Base-by-base conservation (phyloP, 306 rosid genomes). In the Cicer judaicum region DNA sequence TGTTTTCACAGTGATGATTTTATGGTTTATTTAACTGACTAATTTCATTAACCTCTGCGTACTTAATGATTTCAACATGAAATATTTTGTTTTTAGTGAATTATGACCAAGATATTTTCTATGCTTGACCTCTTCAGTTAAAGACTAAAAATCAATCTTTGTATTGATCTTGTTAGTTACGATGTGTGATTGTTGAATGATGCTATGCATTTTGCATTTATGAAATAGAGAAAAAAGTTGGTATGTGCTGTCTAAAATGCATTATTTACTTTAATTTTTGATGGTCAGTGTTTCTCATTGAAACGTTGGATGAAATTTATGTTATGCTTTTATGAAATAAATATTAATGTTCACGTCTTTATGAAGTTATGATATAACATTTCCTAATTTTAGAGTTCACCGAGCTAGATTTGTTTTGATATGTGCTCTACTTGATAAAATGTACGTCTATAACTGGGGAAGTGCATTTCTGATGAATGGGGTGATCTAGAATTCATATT, bases 301-400 rank as follows among this genome's bases (percentile, higher is more conserved):
- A 7, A 47, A 65, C 67, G 70, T 47, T 55, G 16, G 36, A 41
- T 57, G 29, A 73, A 55, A 18, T 79, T 55, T 29, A 29, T 29
- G 19, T 56, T 46, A 6, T 39, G 61, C 48, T 47, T 42, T 48
- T 57, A 16, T 24, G 36, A 43, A 67, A 64, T 19, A 47, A 44
- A 15, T 74, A 41, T 64, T 1, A 41, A 24, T 46, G 21, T 65
- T 19, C 24, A 24, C 24, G n/a, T 68, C 49, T 57, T 54, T 64
- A 56, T 64, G 78, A 70, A 64, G 1, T 49, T 44, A 56, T 49
- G 44, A 50, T 40, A 50, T 68, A 16, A 66, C 41, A 44, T 70
- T 57, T 75, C 54, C 43, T 10, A 52, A 34, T 50, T 79, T 16
- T 57, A 41, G 75, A 56, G 79, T 79, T 83, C 56, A 74, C 70